These are phyloP conservation scores for Breviolum minutum DNA, from an alignment of 73 alveolate genomes.

Conservation along the genomic window DNA sequence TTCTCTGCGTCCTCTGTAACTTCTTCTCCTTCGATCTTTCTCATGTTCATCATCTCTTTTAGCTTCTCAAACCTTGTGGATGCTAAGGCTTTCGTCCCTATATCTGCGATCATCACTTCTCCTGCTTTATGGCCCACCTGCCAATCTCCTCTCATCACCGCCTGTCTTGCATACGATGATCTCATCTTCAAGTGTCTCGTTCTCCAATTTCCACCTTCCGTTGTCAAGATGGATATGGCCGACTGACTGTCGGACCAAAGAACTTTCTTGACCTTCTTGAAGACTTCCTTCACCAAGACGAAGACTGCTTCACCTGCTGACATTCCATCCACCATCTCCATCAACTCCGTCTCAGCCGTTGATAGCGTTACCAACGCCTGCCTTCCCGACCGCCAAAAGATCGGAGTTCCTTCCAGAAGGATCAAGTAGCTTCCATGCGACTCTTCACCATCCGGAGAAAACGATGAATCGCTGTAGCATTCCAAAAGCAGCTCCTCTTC, in stretches of 20 bases:
- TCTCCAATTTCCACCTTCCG: neutral
- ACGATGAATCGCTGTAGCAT: neutral
- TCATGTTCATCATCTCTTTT: neutral
- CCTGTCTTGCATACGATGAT: neutral
- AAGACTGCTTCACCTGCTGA: neutral
- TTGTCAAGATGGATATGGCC: neutral
- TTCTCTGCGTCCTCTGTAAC: neutral
- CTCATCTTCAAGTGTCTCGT: neutral
- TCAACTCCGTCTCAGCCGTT: neutral
- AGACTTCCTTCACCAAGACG: neutral
- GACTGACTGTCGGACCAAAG: neutral
- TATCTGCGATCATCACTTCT: neutral
- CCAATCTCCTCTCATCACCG: neutral
- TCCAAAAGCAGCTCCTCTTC: neutral
- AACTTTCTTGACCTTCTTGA: neutral
- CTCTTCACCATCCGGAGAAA: neutral
- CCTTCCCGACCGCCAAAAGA: neutral
- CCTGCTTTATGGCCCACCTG: neutral
- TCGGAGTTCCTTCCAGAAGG: neutral
- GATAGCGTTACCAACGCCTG: neutral
- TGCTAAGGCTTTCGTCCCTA: neutral
- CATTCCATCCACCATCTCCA: neutral
- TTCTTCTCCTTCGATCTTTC: neutral
- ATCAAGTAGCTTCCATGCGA: neutral
- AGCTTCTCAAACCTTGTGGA: neutral